Evolutionary conservation across 2,329 filamentous ascomycete species (phyloP).

Genomic region (Boeremia exigua): DNA sequence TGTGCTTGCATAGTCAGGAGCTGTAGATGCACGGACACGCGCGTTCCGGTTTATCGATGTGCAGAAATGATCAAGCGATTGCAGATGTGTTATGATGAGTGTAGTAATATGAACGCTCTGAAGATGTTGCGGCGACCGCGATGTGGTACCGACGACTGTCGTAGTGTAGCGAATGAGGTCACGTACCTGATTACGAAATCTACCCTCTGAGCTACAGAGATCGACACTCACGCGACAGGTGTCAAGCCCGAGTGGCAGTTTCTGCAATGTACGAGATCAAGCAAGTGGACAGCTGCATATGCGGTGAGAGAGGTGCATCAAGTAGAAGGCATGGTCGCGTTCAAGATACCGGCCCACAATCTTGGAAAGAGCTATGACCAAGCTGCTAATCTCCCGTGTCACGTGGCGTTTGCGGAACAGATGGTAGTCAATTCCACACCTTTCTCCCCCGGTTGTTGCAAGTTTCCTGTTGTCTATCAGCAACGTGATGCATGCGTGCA

Average conservation of each 20-base stretch:
- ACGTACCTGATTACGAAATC: slow-evolving; percentile 7
- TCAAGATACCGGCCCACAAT: slow-evolving; percentile 10
- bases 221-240: background rate
- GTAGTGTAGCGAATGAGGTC: slow-evolving; percentile 10
- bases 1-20: slow-evolving; percentile 13
- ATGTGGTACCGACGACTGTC: slow-evolving; percentile 1
- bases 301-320: background rate
- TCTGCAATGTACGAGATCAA: background rate
- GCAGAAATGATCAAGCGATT: background rate
- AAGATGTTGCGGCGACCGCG: background rate
- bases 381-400: slow-evolving; percentile 8
- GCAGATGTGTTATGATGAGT: background rate
- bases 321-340: background rate
- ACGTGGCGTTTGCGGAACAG: background rate
- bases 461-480: background rate
- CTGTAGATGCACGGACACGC: slow-evolving; percentile 1
- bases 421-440: background rate
- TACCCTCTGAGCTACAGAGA: background rate
- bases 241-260: background rate
- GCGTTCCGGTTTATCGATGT: background rate
- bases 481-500: background rate
- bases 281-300: background rate
- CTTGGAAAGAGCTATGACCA: slow-evolving; percentile 14
- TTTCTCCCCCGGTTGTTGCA: background rate
- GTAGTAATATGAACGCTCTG: slow-evolving; percentile 3